A percentile compares a stretch with the other conserved stretches of the same genome.
phyloP scores from a whole-genome alignment of 495 filamentous ascomycete genomes.

The Cercophora newfieldiana region DNA sequence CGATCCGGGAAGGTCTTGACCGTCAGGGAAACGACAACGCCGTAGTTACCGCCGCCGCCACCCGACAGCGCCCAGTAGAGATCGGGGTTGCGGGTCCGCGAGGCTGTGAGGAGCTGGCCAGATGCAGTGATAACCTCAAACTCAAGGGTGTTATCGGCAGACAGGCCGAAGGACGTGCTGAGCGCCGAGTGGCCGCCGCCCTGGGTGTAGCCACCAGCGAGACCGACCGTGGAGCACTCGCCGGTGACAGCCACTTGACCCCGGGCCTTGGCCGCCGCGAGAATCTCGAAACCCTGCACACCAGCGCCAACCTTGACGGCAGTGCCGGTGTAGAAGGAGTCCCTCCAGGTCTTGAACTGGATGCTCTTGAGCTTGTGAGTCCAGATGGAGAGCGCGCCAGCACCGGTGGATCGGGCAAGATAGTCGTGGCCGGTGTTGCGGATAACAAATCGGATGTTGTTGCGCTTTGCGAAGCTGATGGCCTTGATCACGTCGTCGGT shows the following conservation, averaged over 20 bases:
- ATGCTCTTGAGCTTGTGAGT: conserved; percentile 54
- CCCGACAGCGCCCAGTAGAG: conserved; percentile 64
- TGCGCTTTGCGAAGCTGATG: conserved; percentile 47
- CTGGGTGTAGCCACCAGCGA: conserved; percentile 55
- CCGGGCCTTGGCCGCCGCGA: conserved; percentile 43
- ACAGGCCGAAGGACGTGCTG: conserved; percentile 57
- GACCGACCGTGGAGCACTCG: conserved; percentile 50
- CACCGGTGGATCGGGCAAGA: conserved; percentile 51
- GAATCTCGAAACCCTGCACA: conserved; percentile 55
- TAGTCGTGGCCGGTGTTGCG: conserved; percentile 52
- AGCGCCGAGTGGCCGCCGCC: conserved; percentile 64
- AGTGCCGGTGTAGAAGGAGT: conserved; percentile 43
- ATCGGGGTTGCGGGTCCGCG: conserved; percentile 51
- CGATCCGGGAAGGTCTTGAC: conserved; percentile 45
- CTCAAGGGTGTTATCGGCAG: conserved; percentile 59
- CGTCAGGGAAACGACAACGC: conserved; percentile 45
- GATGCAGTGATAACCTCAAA: conserved; percentile 58
- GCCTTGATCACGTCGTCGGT: conserved; percentile 42
- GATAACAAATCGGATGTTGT: conserved; percentile 50
- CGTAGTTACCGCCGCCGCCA: conserved; percentile 55
- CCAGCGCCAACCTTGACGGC: conserved; percentile 61
- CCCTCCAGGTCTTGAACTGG: conserved; percentile 42
- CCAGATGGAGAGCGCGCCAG: conserved; percentile 53
- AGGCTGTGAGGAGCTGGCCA: conserved; percentile 49
- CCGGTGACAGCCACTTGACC: conserved; percentile 55